A percentile compares a stretch with the other conserved stretches of the same genome.
These are phyloP conservation scores for Stagonosporopsis rhizophila DNA, from an alignment of 2,329 filamentous ascomycete genomes.

Conservation along the genomic window DNA sequence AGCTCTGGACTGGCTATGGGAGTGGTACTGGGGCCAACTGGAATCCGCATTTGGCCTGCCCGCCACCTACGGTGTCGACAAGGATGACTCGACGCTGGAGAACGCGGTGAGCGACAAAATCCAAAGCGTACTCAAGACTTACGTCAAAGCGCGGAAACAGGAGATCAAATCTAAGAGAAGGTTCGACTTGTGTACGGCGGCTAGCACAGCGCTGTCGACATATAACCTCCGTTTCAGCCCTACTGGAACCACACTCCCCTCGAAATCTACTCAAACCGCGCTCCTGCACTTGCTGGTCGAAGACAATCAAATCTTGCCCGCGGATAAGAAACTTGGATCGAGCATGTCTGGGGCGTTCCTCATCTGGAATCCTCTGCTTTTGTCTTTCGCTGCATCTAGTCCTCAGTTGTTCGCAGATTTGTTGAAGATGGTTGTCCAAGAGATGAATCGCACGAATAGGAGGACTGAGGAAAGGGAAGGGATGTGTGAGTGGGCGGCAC, in stretches of 20 bases:
- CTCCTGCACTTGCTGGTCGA: not conserved
- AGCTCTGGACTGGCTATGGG: constrained; percentile 85
- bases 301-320: constrained; percentile 42
- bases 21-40: constrained; percentile 77
- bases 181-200: constrained; percentile 18
- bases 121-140: constrained; percentile 43
- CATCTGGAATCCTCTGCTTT: constrained; percentile 53
- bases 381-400: constrained; percentile 41
- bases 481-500: constrained; percentile 58
- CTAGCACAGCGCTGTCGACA: constrained; percentile 25
- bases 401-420: constrained; percentile 47
- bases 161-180: constrained; percentile 37
- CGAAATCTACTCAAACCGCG: constrained; percentile 14
- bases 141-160: constrained; percentile 39
- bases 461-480: constrained; percentile 51
- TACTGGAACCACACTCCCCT: constrained; percentile 17
- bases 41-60: constrained; percentile 41
- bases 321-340: constrained; percentile 40
- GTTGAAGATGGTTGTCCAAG: constrained; percentile 50
- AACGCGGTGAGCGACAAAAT: constrained; percentile 24
- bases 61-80: not conserved
- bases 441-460: constrained; percentile 38
- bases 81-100: not conserved
- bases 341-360: constrained; percentile 54
- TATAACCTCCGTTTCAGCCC: constrained; percentile 23